Conservation (phyloP, 2,329 filamentous ascomycete species). For the Ascochyta rabiei region DNA sequence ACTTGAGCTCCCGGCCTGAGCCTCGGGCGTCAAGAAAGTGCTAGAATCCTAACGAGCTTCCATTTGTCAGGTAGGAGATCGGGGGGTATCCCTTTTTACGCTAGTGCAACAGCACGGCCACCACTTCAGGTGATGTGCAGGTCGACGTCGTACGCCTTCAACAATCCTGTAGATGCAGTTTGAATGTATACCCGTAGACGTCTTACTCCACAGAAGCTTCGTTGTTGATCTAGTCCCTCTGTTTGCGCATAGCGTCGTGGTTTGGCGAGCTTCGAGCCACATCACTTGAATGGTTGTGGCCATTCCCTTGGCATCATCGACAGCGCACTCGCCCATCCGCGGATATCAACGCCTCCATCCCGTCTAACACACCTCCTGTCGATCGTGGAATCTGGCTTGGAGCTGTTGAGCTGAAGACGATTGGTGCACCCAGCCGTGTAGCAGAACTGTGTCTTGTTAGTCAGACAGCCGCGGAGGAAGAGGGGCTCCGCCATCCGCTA, state of each 20-base stretch:
- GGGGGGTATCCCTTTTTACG: slow-evolving; percentile 40
- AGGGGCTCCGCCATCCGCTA: slow-evolving; percentile 43
- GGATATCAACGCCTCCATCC: slow-evolving; percentile 15
- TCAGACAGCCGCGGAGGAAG: slow-evolving; percentile 30
- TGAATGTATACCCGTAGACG: neutral
- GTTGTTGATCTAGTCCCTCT: slow-evolving; percentile 8
- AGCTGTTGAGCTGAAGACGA: slow-evolving; percentile 17
- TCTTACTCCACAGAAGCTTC: slow-evolving; percentile 4
- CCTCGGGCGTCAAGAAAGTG: neutral
- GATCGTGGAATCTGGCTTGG: slow-evolving; percentile 11
- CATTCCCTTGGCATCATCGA: slow-evolving; percentile 43
- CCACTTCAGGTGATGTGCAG: slow-evolving; percentile 33
- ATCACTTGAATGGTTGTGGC: slow-evolving; percentile 29
- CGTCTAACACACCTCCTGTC: slow-evolving; percentile 8
- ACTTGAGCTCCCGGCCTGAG: neutral
- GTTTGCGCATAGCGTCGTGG: slow-evolving; percentile 24
- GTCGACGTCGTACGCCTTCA: slow-evolving; percentile 35
- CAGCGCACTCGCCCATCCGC: slow-evolving; percentile 41
- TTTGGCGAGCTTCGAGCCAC: slow-evolving; percentile 40
- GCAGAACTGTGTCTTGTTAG: slow-evolving; percentile 31
- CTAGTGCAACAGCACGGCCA: slow-evolving; percentile 42
- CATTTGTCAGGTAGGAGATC: slow-evolving; percentile 20
- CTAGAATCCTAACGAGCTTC: neutral
- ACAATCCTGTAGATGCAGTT: slow-evolving; percentile 18
- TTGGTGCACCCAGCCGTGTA: slow-evolving; percentile 12